These are phyloP conservation scores for Achaetomium macrosporum DNA, from an alignment of 2,329 filamentous ascomycete species.

Conservation along the genomic window DNA sequence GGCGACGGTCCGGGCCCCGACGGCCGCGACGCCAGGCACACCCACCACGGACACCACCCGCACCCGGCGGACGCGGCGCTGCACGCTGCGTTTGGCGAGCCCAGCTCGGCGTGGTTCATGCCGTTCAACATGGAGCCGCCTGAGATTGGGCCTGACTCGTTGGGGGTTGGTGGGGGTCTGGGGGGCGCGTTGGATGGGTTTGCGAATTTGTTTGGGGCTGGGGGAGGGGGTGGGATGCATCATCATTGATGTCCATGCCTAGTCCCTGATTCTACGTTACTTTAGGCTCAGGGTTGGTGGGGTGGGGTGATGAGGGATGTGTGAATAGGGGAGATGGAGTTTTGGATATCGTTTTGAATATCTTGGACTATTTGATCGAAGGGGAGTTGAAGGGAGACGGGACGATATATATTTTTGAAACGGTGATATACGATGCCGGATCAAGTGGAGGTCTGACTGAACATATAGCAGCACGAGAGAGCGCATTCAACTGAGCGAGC, in stretches of 20 bases:
- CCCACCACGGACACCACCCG: slow-evolving; percentile 19
- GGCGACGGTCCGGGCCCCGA: slow-evolving; percentile 25
- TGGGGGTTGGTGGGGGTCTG: slow-evolving; percentile 26
- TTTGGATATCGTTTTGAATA: no score
- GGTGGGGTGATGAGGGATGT: no score
- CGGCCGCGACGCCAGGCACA: slow-evolving; percentile 21
- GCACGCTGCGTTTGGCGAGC: slow-evolving; percentile 35
- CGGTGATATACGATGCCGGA: no score
- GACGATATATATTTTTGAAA: no score
- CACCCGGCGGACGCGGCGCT: slow-evolving; percentile 27
- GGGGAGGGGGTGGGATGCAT: slow-evolving; percentile 29
- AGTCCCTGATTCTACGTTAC: no score
- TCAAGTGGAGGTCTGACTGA: no score
- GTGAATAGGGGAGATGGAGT: neutral
- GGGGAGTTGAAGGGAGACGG: no score
- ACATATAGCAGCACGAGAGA: no score
- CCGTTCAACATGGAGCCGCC: slow-evolving; percentile 87
- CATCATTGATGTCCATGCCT: slow-evolving; percentile 9
- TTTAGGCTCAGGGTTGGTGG: no score
- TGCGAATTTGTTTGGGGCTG: slow-evolving; percentile 41
- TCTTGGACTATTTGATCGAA: no score
- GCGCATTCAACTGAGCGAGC: neutral
- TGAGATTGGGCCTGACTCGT: slow-evolving; percentile 46
- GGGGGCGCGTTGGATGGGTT: slow-evolving; percentile 45
- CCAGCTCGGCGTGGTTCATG: slow-evolving; percentile 77